Percentiles rank a stretch among this genome's conserved stretches.
These are phyloP conservation scores for Bidens hawaiensis DNA, from an alignment of 140 eudicot species.

Conservation along the genomic window DNA sequence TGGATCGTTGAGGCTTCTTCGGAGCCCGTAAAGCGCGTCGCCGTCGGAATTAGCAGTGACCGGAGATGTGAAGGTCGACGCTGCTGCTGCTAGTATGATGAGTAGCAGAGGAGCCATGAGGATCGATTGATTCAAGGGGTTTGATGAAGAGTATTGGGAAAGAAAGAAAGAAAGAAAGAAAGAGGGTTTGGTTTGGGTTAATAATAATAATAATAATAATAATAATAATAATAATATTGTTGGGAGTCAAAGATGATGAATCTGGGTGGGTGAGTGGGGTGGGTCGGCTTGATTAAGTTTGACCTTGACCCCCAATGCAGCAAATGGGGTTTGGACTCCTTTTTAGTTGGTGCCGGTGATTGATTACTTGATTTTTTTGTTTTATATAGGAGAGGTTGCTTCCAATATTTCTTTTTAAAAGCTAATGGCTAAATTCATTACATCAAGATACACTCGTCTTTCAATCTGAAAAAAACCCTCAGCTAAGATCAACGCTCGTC, in stretches of 20 bases:
- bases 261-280: neutral
- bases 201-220: too few relatives aligned
- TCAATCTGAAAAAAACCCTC: too few relatives aligned
- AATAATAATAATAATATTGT: too few relatives aligned
- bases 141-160: too few relatives aligned
- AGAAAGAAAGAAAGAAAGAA: too few relatives aligned
- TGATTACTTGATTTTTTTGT: neutral
- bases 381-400: neutral
- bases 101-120: conserved; percentile 5
- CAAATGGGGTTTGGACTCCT: neutral
- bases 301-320: neutral
- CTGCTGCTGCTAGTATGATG: neutral
- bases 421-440: too few relatives aligned
- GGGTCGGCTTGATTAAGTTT: too few relatives aligned
- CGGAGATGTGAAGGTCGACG: neutral
- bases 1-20: conserved; percentile 78
- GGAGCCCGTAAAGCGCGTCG: conserved; percentile 76
- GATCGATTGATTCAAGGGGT: neutral
- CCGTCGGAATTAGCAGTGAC: conserved; percentile 69
- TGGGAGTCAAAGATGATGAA: neutral
- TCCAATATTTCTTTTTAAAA: neutral
- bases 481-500: too few relatives aligned
- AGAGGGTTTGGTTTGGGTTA: conserved; percentile 11
- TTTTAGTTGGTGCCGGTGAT: too few relatives aligned
- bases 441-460: too few relatives aligned